Percentiles rank a stretch among this genome's conserved stretches.
Evolutionary conservation across 768 basidiomycete genomes (phyloP).

Genomic region (Myochromella boudieri): DNA sequence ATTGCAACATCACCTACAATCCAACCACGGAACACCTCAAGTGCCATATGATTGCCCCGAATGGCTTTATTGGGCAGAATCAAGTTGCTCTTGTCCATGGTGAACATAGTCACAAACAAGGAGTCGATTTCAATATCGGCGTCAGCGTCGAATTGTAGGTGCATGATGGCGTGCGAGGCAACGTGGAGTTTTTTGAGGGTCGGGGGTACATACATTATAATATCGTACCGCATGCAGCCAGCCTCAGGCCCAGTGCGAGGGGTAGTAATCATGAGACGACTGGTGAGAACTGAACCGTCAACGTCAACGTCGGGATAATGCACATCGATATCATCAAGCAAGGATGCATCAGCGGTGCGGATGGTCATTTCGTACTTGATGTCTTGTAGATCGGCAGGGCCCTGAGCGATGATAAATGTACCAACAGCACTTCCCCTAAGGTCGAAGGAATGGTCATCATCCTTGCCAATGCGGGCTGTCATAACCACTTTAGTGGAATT

Average conservation of each 20-base stretch:
- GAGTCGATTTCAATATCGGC: conserved; percentile 41
- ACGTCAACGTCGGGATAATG: conserved; percentile 33
- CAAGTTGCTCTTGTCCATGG: conserved; percentile 37
- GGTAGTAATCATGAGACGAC: conserved; percentile 39
- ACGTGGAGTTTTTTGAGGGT: conserved; percentile 49
- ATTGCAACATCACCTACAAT: conserved; percentile 59
- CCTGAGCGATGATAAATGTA: conserved; percentile 48
- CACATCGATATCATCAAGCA: conserved; percentile 39
- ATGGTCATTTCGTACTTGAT: conserved; percentile 51
- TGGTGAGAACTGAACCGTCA: conserved; percentile 28
- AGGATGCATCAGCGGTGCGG: conserved; percentile 37
- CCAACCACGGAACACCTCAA: conserved; percentile 55
- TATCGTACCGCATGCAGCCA: conserved; percentile 56
- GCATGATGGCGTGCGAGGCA: conserved; percentile 39
- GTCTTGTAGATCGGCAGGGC: conserved; percentile 36
- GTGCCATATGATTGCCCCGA: conserved; percentile 34
- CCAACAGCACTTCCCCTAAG: conserved; percentile 49
- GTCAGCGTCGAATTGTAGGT: conserved; percentile 48
- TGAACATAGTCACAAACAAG: conserved; percentile 45
- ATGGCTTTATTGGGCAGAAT: conserved; percentile 44
- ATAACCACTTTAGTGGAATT: conserved; percentile 36
- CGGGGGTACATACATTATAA: conserved; percentile 50
- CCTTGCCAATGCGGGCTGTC: conserved; percentile 31
- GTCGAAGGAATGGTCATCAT: conserved; percentile 45
- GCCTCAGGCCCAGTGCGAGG: conserved; percentile 24